Evolutionary conservation across 1,284 basidiomycete species (phyloP), one percentile per base, ranked within the genome.

Genomic region (Marasmius fiardii): DNA sequence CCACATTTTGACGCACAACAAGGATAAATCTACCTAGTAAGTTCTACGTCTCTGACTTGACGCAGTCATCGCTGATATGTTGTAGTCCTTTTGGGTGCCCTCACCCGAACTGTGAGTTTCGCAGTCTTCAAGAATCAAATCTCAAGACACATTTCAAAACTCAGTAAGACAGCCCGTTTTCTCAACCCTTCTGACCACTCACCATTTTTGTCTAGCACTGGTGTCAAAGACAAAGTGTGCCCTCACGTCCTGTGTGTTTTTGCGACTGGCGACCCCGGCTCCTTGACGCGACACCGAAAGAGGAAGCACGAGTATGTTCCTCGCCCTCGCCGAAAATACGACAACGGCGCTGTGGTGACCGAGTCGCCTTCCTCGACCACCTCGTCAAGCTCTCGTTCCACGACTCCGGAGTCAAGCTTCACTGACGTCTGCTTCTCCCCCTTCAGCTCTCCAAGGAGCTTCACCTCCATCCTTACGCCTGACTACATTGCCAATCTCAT

Each of bases 221-320:
- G 26, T 16, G 23, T 24, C 5, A 45, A 45, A 28, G 44, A 45
- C 44, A 14, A 20, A 21, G 11, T 14, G 7, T 53, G 52, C 24
- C 52, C 56, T 10, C 23, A 54, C 20, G n/a, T 16, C 39, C 7
- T 14, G 20, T 57, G 56, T 28, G 20, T 49, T 41, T 54, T 53
- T 24, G 21, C 52, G 12, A 54, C 56, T 11, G 44, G 45, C n/a
- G 56, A 57, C 20, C 52, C 52, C 3, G 24, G 45, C 11, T 57
- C 56, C 6, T 28, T 57, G 21, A 53, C 52, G 16, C 45, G 56
- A 14, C 56, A 57, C n/a, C 34, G 56, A 31, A 57, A 51, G 23
- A 48, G 56, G 33, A 26, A 33, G 14, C 56, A 57, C 43, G 52
- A 43, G 28, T 54, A 57, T 45, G 26, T 51, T n/a, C 54, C 54